Evolutionary conservation across 805 yeast species (phyloP).

Genomic region (Lipomyces mesembrius): DNA sequence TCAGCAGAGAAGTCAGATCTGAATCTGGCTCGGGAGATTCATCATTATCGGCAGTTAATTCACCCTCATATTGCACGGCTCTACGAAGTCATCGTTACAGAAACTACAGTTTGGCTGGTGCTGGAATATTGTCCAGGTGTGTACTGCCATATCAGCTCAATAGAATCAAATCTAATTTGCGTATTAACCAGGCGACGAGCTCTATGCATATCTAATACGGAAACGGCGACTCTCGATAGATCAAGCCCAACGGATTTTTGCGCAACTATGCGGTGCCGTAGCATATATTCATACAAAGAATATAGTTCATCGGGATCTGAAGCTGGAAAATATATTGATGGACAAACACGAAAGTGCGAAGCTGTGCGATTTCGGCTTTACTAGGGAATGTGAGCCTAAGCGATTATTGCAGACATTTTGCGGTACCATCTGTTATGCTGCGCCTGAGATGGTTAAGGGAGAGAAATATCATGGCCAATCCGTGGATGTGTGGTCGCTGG

Average conservation of each 20-base stretch:
- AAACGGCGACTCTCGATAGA: slow-evolving; percentile 46
- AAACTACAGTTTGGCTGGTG: slow-evolving; percentile 80
- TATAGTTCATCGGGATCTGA: slow-evolving; percentile 80
- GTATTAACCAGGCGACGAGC: slow-evolving; percentile 50
- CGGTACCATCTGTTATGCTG: slow-evolving; percentile 96
- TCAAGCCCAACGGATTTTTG: slow-evolving; percentile 52
- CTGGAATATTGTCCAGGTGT: slow-evolving; percentile 80
- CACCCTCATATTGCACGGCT: slow-evolving; percentile 84
- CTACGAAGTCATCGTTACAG: slow-evolving; percentile 85
- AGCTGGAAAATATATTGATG: slow-evolving; percentile 66
- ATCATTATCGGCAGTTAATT: slow-evolving; percentile 79
- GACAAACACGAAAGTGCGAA: slow-evolving; percentile 69
- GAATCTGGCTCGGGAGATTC: slow-evolving; percentile 86
- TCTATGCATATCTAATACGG: slow-evolving; percentile 44
- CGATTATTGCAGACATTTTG: slow-evolving; percentile 77
- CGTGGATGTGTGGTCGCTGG: slow-evolving; percentile 89
- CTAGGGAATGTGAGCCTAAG: slow-evolving; percentile 70
- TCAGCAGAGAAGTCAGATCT: slow-evolving; percentile 76
- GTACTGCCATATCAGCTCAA: not conserved
- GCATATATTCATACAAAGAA: slow-evolving; percentile 76
- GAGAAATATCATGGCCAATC: slow-evolving; percentile 74
- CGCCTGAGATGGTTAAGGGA: slow-evolving; percentile 81
- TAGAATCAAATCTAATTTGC: not conserved
- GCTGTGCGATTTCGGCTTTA: slow-evolving; percentile 91
- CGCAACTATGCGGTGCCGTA: slow-evolving; percentile 63